phyloP scores from a whole-genome alignment of 179 eudicot genomes.

The Patellifolia procumbens region DNA sequence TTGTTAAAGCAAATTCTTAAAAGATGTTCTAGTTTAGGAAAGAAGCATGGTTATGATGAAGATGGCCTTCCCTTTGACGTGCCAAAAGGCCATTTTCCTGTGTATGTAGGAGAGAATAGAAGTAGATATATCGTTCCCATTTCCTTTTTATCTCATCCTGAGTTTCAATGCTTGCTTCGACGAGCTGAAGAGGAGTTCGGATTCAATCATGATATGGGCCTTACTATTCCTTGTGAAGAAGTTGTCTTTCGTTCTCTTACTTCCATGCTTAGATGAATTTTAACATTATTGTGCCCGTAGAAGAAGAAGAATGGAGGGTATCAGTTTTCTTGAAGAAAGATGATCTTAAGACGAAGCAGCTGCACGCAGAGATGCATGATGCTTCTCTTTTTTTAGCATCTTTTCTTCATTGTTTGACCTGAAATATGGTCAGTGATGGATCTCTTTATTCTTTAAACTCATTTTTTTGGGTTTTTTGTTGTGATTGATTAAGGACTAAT shows the following conservation, averaged over 20 bases:
- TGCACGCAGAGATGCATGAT: constrained; percentile 20
- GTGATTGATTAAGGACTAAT: constrained; percentile 14
- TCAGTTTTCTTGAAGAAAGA: constrained; percentile 36
- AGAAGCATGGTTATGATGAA: constrained; percentile 42
- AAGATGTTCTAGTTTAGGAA: constrained; percentile 72
- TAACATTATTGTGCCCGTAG: background rate
- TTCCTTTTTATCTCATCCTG: constrained; percentile 61
- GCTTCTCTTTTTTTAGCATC: constrained; percentile 43
- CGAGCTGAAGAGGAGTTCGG: constrained; percentile 79
- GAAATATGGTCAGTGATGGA: constrained; percentile 24
- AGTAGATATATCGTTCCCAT: constrained; percentile 77
- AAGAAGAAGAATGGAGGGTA: background rate
- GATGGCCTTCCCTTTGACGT: constrained; percentile 57
- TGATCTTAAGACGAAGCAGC: constrained; percentile 41
- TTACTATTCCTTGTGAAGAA: constrained; percentile 83
- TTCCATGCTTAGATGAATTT: constrained; percentile 51
- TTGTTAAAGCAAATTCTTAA: constrained; percentile 64
- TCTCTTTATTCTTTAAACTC: constrained; percentile 30
- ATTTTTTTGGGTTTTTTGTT: constrained; percentile 19
- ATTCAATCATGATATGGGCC: constrained; percentile 71
- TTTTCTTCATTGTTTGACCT: constrained; percentile 34
- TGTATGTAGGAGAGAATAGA: constrained; percentile 72
- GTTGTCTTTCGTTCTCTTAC: constrained; percentile 65
- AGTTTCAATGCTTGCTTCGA: constrained; percentile 62
- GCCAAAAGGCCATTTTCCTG: constrained; percentile 78